These are phyloP conservation scores for Arthrobotrys sinensis DNA, from an alignment of 2,329 filamentous ascomycete genomes.

Conservation along the genomic window DNA sequence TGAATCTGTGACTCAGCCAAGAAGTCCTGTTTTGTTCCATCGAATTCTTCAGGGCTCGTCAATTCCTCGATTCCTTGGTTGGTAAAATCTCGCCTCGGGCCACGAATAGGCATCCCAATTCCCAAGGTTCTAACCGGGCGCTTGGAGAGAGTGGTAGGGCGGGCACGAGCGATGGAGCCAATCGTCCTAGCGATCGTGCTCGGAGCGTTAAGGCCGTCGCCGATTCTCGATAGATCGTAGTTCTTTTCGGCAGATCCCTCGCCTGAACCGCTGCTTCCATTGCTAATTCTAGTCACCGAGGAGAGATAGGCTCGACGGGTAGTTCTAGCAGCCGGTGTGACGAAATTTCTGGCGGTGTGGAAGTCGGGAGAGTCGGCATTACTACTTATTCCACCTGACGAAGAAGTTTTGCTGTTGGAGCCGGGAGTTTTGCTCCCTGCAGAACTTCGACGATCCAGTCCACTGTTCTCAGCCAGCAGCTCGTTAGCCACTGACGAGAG, in stretches of 20 bases:
- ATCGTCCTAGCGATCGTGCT: slow-evolving; percentile 53
- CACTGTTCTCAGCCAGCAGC: slow-evolving; percentile 53
- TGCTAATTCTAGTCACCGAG: slow-evolving; percentile 47
- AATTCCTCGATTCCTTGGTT: slow-evolving; percentile 44
- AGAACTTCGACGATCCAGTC: slow-evolving; percentile 45
- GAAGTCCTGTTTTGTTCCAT: slow-evolving; percentile 52
- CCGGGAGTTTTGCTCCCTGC: slow-evolving; percentile 52
- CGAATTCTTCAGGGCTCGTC: slow-evolving; percentile 37
- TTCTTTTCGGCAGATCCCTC: slow-evolving; percentile 58
- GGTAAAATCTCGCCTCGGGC: slow-evolving; percentile 44
- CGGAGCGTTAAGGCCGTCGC: slow-evolving; percentile 41
- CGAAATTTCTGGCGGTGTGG: slow-evolving; percentile 54
- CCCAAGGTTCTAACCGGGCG: slow-evolving; percentile 48
- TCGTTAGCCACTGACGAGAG: slow-evolving; percentile 59
- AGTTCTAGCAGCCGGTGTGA: slow-evolving; percentile 51
- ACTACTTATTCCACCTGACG: slow-evolving; percentile 46
- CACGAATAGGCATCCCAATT: slow-evolving; percentile 61
- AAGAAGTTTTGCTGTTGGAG: slow-evolving; percentile 57
- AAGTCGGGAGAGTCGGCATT: slow-evolving; percentile 41
- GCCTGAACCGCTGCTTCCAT: slow-evolving; percentile 49
- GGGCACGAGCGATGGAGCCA: slow-evolving; percentile 49
- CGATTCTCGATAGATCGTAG: slow-evolving; percentile 38
- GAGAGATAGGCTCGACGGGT: slow-evolving; percentile 49
- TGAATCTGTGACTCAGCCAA: slow-evolving; percentile 48
- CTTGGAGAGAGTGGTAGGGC: slow-evolving; percentile 49